A percentile compares a stretch with the other conserved stretches of the same genome.
phyloP scores from a whole-genome alignment of 2,329 filamentous ascomycete genomes.

The Stagonosporopsis vannaccii region DNA sequence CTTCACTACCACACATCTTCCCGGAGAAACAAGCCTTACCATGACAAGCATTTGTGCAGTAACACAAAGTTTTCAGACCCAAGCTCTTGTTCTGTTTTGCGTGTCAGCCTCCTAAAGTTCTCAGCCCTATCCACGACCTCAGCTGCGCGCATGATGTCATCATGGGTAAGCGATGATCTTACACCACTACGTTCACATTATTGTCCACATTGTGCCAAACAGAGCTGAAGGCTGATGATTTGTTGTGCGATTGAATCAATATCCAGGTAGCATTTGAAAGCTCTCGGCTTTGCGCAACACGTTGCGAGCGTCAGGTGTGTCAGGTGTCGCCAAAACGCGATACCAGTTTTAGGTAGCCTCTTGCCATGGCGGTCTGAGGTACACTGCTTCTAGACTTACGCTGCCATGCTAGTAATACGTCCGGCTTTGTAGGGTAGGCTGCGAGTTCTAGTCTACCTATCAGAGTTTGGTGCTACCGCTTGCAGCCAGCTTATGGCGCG shows the following conservation, averaged over 20 bases:
- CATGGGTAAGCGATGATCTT: not conserved
- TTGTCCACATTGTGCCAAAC: not conserved
- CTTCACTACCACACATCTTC: not conserved
- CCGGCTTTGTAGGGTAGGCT: not conserved
- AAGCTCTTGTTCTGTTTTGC: too few species aligned
- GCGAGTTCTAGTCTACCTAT: not conserved
- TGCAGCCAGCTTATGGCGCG: conserved; percentile 5
- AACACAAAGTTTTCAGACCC: not conserved
- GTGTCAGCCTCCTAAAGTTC: not conserved
- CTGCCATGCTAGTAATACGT: not conserved
- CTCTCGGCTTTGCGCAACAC: too few species aligned
- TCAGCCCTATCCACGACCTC: not conserved
- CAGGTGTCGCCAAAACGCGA: too few species aligned
- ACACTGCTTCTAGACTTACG: not conserved
- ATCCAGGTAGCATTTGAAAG: not conserved
- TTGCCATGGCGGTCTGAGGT: not conserved
- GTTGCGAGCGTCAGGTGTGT: too few species aligned
- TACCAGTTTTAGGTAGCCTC: not conserved
- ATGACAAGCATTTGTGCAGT: not conserved
- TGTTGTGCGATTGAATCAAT: too few species aligned
- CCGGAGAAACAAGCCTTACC: not conserved
- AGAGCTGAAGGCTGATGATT: not conserved
- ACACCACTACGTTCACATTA: too few species aligned
- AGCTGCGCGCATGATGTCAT: not conserved
- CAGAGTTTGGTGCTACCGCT: not conserved